phyloP scores from a whole-genome alignment of 1,284 basidiomycete species.

The Xerocomus amazonicus region DNA sequence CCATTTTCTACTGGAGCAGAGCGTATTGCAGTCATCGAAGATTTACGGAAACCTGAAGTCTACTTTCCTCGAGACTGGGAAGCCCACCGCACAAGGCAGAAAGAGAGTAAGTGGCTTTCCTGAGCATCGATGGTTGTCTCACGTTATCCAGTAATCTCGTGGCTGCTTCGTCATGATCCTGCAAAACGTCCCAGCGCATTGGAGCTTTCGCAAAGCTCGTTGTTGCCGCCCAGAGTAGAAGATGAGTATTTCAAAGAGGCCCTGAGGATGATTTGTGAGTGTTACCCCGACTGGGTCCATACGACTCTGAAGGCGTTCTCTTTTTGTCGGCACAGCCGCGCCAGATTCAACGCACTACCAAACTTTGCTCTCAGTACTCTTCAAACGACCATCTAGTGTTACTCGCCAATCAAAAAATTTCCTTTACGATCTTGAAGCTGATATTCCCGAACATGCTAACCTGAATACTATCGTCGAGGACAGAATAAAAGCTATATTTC shows the following conservation, averaged over 20 bases:
- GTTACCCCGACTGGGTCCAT: background rate
- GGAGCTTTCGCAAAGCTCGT: conserved; percentile 78
- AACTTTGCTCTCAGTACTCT: conserved; percentile 66
- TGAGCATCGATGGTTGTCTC: background rate
- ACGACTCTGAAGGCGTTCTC: background rate
- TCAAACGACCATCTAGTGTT: conserved; percentile 52
- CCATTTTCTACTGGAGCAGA: conserved; percentile 84
- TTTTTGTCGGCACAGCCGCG: conserved; percentile 45
- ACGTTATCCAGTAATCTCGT: conserved; percentile 60
- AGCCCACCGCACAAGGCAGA: conserved; percentile 55
- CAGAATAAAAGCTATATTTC: conserved; percentile 73
- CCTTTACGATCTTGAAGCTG: conserved; percentile 75
- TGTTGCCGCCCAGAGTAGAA: conserved; percentile 74
- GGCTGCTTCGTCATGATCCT: conserved; percentile 83
- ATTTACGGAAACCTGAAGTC: conserved; percentile 69
- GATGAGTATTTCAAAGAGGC: conserved; percentile 86
- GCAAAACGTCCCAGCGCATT: conserved; percentile 77
- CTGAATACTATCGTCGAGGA: conserved; percentile 78
- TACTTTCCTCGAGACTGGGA: conserved; percentile 80
- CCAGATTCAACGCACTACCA: conserved; percentile 72
- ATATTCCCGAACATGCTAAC: conserved; percentile 68
- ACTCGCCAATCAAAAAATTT: conserved; percentile 66
- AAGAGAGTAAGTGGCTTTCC: conserved; percentile 51
- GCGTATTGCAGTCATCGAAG: conserved; percentile 79
- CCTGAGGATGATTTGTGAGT: conserved; percentile 69